Conservation (phyloP, 2,329 filamentous ascomycete species). For the Chaetomium globosum region DNA sequence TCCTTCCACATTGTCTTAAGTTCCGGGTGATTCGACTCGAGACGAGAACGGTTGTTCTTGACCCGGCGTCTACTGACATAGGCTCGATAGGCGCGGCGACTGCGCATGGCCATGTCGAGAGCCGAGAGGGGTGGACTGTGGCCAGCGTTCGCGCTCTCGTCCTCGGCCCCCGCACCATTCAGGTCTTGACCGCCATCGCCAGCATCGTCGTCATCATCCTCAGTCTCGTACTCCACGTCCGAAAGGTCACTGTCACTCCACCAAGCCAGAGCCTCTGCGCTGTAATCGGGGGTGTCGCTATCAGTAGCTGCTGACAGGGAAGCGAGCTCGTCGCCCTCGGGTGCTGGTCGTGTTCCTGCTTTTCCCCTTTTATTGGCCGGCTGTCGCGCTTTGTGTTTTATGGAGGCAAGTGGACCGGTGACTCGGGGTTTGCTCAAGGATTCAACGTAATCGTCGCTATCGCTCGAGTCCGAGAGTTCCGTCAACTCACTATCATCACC, state of each 20-base stretch:
- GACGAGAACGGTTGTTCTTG: constrained; percentile 61
- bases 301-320: not conserved
- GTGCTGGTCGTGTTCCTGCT: not conserved
- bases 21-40: constrained; percentile 76
- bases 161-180: constrained; percentile 42
- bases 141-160: constrained; percentile 34
- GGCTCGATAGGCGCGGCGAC: constrained; percentile 43
- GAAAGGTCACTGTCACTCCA: constrained; percentile 19
- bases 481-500: constrained; percentile 12
- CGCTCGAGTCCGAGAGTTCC: constrained; percentile 15
- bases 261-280: constrained; percentile 6
- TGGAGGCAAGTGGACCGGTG: constrained; percentile 3
- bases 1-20: constrained; percentile 84
- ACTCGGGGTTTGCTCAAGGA: constrained; percentile 13
- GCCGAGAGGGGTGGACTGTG: constrained; percentile 8
- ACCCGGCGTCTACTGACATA: constrained; percentile 38
- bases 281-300: constrained; percentile 19
- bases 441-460: constrained; percentile 25
- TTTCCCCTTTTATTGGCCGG: not conserved
- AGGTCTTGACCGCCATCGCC: constrained; percentile 37
- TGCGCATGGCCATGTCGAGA: constrained; percentile 30
- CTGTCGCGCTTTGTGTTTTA: not conserved
- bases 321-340: constrained; percentile 24
- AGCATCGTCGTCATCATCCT: constrained; percentile 15
- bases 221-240: constrained; percentile 18